These are phyloP conservation scores for Prunus campanulata DNA, from an alignment of 306 rosid species.

Conservation along the genomic window DNA sequence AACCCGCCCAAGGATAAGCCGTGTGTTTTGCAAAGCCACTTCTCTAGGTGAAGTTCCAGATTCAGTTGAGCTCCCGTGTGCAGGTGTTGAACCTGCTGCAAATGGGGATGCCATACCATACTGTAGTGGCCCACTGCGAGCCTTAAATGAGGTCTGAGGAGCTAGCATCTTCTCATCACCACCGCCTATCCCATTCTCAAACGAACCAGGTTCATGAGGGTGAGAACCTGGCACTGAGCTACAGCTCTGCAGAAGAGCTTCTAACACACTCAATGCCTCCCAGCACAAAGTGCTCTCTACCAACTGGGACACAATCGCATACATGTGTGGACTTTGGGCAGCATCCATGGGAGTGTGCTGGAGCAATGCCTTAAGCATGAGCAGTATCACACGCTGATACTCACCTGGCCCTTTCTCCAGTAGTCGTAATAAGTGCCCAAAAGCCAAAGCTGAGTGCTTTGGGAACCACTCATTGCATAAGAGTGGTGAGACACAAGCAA, in stretches of 20 bases:
- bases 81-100: constrained; percentile 32
- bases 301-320: constrained; percentile 89
- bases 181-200: constrained; percentile 70
- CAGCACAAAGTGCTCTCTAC: constrained; percentile 97
- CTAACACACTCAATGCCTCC: constrained; percentile 96
- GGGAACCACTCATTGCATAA: constrained; percentile 95
- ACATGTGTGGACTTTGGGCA: constrained; percentile 97
- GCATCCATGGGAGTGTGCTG: constrained; percentile 99
- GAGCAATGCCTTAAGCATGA: constrained; percentile 92
- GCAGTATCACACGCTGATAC: constrained; percentile 94
- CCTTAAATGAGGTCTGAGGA: constrained; percentile 87
- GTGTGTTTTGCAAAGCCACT: constrained; percentile 87
- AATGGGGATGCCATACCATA: constrained; percentile 53
- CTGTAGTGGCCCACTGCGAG: constrained; percentile 94
- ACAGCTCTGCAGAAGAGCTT: constrained; percentile 97
- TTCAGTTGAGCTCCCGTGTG: constrained; percentile 47
- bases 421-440: constrained; percentile 85
- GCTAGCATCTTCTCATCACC: constrained; percentile 73
- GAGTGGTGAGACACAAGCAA: constrained; percentile 89
- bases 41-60: constrained; percentile 67
- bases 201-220: constrained; percentile 60
- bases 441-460: constrained; percentile 85
- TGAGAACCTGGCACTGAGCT: constrained; percentile 83
- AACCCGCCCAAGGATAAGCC: constrained; percentile 85
- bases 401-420: constrained; percentile 93